Evolutionary conservation across 2,329 filamentous ascomycete species (phyloP).

Genomic region (Alternaria sp.): DNA sequence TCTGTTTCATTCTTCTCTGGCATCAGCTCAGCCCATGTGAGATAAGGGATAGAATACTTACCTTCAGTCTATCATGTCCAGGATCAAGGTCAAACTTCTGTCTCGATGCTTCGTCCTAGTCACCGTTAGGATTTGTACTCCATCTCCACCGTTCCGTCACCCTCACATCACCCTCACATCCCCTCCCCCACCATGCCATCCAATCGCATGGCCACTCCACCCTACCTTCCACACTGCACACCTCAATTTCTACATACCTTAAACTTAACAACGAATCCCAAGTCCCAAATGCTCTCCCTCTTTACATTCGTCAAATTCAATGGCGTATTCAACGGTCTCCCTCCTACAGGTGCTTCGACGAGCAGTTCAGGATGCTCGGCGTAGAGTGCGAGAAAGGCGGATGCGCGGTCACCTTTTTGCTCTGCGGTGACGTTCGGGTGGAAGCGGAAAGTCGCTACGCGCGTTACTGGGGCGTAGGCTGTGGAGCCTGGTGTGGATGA

Average conservation of each 20-base stretch:
- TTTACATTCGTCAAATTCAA: constrained; percentile 34
- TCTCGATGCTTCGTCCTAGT: constrained; percentile 31
- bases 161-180: not conserved
- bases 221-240: not conserved
- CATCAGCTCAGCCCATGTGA: not conserved
- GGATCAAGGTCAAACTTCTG: constrained; percentile 33
- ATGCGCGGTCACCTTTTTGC: constrained; percentile 34
- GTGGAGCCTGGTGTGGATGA: not conserved
- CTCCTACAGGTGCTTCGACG: constrained; percentile 27
- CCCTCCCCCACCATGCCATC: not conserved
- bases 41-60: constrained; percentile 2
- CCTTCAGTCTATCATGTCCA: constrained; percentile 38
- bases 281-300: constrained; percentile 36
- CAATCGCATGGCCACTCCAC: no score
- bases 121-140: not conserved
- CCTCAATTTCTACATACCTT: constrained; percentile 24
- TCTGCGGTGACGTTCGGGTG: constrained; percentile 19
- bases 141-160: not conserved
- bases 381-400: constrained; percentile 36
- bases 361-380: constrained; percentile 28
- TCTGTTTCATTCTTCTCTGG: constrained; percentile 35
- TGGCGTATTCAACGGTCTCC: constrained; percentile 31
- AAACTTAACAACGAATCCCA: constrained; percentile 38
- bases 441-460: constrained; percentile 39
- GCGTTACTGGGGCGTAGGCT: constrained; percentile 21